Evolutionary conservation across 2,329 filamentous ascomycete genomes (phyloP).

Genomic region (Hypomyces rosellus): DNA sequence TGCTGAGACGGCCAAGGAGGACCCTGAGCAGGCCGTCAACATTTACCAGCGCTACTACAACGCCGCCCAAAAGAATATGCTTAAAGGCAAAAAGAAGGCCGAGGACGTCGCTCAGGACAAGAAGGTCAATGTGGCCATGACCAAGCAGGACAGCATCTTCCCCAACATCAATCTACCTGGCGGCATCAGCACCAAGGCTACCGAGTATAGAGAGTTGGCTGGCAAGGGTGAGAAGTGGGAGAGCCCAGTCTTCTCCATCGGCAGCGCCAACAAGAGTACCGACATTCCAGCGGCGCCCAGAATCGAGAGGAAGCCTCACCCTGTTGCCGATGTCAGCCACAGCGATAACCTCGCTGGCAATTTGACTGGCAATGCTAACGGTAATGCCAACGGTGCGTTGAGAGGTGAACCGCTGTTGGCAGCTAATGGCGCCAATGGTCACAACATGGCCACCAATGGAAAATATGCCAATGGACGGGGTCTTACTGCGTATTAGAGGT

Average conservation of each 20-base stretch:
- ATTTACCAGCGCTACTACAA: conserved; percentile 80
- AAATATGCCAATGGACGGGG: conserved; percentile 9
- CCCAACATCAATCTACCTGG: conserved; percentile 72
- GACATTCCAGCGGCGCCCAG: conserved; percentile 59
- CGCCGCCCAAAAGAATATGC: conserved; percentile 66
- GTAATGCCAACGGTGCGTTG: too few species aligned
- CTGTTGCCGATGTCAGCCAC: conserved; percentile 5
- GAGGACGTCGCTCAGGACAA: conserved; percentile 56
- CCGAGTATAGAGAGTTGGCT: conserved; percentile 84
- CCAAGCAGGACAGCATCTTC: conserved; percentile 84
- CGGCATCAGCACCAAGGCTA: conserved; percentile 88
- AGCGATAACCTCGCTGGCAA: neutral
- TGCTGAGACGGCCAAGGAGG: conserved; percentile 45
- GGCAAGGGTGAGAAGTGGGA: conserved; percentile 89
- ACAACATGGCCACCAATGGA: conserved; percentile 7
- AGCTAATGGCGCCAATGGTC: neutral
- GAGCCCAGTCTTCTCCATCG: conserved; percentile 87
- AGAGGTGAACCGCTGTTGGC: too few species aligned
- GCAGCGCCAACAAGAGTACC: conserved; percentile 64
- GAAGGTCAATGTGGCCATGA: conserved; percentile 50
- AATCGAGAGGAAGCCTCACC: conserved; percentile 40
- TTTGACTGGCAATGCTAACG: too few species aligned
- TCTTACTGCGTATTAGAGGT: conserved; percentile 15
- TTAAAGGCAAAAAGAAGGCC: conserved; percentile 73
- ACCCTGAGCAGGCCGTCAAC: conserved; percentile 70